These are phyloP conservation scores for Arthrobotrys pseudoclavata DNA, from an alignment of 2,329 filamentous ascomycete genomes.

Conservation along the genomic window DNA sequence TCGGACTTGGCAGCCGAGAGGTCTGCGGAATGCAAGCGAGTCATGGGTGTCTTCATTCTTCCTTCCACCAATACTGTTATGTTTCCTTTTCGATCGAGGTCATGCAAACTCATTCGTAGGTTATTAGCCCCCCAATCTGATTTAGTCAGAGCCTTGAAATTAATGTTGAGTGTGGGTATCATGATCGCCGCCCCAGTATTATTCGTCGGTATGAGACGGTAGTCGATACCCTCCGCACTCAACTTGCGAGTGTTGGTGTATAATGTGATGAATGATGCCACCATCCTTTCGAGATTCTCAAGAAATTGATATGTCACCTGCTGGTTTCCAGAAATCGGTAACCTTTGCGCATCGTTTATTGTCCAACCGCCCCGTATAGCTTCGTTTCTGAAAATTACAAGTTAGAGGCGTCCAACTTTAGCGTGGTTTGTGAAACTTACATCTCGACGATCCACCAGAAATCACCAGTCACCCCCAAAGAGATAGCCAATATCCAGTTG, in stretches of 20 bases:
- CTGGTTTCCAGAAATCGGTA: conserved; percentile 56
- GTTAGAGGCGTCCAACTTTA: conserved; percentile 5
- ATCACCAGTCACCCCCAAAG: conserved; percentile 79
- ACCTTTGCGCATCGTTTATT: conserved; percentile 61
- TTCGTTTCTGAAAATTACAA: conserved; percentile 48
- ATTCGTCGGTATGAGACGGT: conserved; percentile 63
- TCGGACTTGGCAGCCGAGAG: conserved; percentile 69
- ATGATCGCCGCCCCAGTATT: conserved; percentile 61
- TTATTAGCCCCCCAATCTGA: conserved; percentile 73
- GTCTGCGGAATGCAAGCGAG: conserved; percentile 66
- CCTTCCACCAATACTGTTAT: conserved; percentile 71
- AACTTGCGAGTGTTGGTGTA: conserved; percentile 66
- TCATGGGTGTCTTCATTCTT: conserved; percentile 72
- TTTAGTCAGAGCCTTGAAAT: conserved; percentile 62
- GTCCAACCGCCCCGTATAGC: conserved; percentile 63
- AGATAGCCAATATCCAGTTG: conserved; percentile 79
- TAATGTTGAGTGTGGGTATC: conserved; percentile 64
- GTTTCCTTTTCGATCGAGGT: conserved; percentile 70
- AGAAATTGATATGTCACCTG: conserved; percentile 63
- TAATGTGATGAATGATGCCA: conserved; percentile 66
- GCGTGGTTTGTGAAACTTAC: conserved; percentile 66
- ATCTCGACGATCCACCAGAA: conserved; percentile 82
- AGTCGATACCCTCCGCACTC: conserved; percentile 63
- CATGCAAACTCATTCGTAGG: conserved; percentile 72
- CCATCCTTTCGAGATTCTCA: conserved; percentile 65